Percentiles rank a stretch among this genome's conserved stretches.
Evolutionary conservation across 371 early-diverging fungal species (phyloP).

Genomic region (Syncephalastrum sp.): DNA sequence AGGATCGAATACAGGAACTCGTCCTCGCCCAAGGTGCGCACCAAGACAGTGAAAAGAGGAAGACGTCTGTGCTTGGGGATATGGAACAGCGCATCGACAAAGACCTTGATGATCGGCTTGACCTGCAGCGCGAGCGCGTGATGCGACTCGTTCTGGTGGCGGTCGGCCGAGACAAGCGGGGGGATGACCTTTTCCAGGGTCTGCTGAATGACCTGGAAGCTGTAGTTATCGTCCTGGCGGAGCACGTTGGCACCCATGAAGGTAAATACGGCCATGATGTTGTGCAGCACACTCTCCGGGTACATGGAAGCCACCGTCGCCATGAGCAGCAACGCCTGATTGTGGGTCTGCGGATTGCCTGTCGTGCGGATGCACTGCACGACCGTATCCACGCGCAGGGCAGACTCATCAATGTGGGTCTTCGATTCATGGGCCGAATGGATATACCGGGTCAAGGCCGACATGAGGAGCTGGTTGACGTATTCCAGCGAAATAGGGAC

Average conservation of each 20-base stretch:
- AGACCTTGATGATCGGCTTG: constrained; percentile 81
- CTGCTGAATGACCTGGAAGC: constrained; percentile 92
- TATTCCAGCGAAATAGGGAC: constrained; percentile 78
- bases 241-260: constrained; percentile 97
- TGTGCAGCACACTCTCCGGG: constrained; percentile 85
- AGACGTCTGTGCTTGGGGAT: constrained; percentile 93
- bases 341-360: constrained; percentile 95
- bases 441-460: constrained; percentile 67
- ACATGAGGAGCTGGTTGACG: constrained; percentile 83
- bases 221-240: constrained; percentile 94
- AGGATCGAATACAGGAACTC: constrained; percentile 75
- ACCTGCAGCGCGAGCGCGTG: constrained; percentile 48
- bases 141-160: constrained; percentile 46
- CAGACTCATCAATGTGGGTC: constrained; percentile 39
- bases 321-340: constrained; percentile 84
- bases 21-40: constrained; percentile 78
- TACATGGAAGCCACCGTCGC: constrained; percentile 82
- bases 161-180: constrained; percentile 68
- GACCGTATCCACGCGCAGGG: constrained; percentile 79
- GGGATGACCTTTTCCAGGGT: constrained; percentile 88
- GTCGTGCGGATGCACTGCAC: constrained; percentile 89
- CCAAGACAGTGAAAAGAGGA: constrained; percentile 81
- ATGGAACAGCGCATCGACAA: constrained; percentile 89
- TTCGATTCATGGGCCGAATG: constrained; percentile 52
- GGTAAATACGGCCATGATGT: constrained; percentile 96